Conservation (phyloP, 192 early-diverging fungal genomes). For the Rhizoclosmatium globosum region DNA sequence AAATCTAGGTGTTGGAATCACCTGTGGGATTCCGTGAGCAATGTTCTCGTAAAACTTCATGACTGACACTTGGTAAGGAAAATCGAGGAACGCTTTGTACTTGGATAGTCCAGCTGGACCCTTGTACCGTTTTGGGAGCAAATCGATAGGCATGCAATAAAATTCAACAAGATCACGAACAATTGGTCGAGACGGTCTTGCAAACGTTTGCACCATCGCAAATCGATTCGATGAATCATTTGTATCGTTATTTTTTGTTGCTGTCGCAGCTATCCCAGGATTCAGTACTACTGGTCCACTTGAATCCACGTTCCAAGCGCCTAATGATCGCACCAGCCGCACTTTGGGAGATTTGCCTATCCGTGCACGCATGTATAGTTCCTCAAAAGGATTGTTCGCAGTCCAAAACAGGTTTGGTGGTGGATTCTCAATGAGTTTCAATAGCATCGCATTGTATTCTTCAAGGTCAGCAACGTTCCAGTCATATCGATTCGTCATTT, state of each 20-base stretch:
- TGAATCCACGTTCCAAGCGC: slow-evolving; percentile 20
- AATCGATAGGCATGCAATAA: slow-evolving; percentile 14
- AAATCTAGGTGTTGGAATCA: slow-evolving; percentile 30
- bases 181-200: slow-evolving; percentile 3
- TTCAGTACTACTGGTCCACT: no score
- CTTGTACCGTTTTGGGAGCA: slow-evolving; percentile 29
- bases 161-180: slow-evolving; percentile 7
- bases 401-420: slow-evolving; percentile 27
- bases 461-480: slow-evolving; percentile 19
- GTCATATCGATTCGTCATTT: slow-evolving; percentile 37
- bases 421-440: not conserved
- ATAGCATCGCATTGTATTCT: slow-evolving; percentile 22
- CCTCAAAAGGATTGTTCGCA: slow-evolving; percentile 36
- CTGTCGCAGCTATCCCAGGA: not conserved
- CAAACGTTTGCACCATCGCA: no score
- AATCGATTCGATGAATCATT: no score
- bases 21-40: slow-evolving; percentile 35
- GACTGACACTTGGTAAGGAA: slow-evolving; percentile 35
- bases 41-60: slow-evolving; percentile 45
- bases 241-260: not conserved
- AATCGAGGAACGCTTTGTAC: slow-evolving; percentile 32
- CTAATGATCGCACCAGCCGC: slow-evolving; percentile 13
- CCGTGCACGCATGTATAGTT: not conserved
- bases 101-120: slow-evolving; percentile 24
- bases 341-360: slow-evolving; percentile 17